Base-by-base conservation (phyloP, 805 yeast genomes). In the Ogataea ramenticola region DNA sequence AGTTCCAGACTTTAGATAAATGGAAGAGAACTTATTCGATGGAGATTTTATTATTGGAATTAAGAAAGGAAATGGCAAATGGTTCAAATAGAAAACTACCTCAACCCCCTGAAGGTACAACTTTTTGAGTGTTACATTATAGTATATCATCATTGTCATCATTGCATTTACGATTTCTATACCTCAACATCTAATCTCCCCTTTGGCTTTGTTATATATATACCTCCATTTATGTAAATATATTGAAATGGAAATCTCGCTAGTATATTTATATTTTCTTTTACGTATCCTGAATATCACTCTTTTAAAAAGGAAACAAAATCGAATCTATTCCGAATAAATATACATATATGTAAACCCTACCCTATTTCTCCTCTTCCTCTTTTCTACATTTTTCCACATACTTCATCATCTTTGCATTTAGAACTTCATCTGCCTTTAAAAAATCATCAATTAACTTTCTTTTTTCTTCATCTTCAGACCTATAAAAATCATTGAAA, bases 1-100 rank as follows among this genome's bases (percentile, higher is more conserved):
- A 72, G 50, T 81, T 93, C 52, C 81, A 81, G 34, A 79, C 82
- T 15, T 75, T 93, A 61, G 74, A 76, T 44, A 73, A 77, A 53
- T 93, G 99, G 99, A 88, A 84, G 62, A 75, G 95, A 58, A 72
- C 79, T n/a, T 86, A 83, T 61, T 86, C 90, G 38, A 87, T 93
- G 89, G 99, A 93, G 65, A 85, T 89, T n/a, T 73, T 93, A 8
- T 71, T 93, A 50, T 74, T 90, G 50, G 98, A 90, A 56, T 67
- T 93, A 55, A 78, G 99, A 68, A 85, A 85, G 54, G 86, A 81
- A 52, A 91, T 93, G 98, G 96, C 95, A 1, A 64, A 77, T 19
- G 76, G 91, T 4, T 64, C 80, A 12, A 89, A 93, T 64, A 82
- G 89, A 69, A 88, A 86, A 67, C 70, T 91, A 50, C 71, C 82